Evolutionary conservation across 495 filamentous ascomycete species (phyloP).

Genomic region (Aspergillus cavernicola): DNA sequence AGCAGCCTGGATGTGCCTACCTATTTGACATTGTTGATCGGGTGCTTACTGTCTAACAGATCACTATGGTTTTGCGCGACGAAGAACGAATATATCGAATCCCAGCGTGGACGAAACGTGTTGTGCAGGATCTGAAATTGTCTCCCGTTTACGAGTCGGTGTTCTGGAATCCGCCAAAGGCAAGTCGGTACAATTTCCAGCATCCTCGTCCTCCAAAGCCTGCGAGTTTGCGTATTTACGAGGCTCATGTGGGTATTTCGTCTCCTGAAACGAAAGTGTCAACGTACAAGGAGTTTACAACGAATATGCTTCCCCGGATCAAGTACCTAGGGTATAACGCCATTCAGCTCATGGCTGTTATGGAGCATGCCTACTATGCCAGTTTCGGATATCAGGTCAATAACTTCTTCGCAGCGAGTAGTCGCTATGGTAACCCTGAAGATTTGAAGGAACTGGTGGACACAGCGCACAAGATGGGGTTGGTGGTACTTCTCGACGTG

Average conservation of each 20-base stretch:
- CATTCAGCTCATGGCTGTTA: conserved; percentile 97
- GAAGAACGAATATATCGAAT: conserved; percentile 82
- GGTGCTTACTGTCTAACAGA: conserved; percentile 47
- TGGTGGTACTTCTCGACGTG: conserved; percentile 91
- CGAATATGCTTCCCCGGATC: conserved; percentile 86
- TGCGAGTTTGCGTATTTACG: conserved; percentile 82
- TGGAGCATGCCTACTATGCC: conserved; percentile 99
- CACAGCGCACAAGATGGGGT: conserved; percentile 85
- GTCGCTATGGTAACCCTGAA: conserved; percentile 89
- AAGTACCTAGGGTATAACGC: conserved; percentile 91
- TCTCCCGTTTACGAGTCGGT: conserved; percentile 90
- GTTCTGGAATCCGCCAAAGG: conserved; percentile 90
- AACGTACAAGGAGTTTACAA: conserved; percentile 96
- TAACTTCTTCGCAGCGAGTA: conserved; percentile 97
- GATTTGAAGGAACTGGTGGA: conserved; percentile 96
- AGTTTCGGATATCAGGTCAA: conserved; percentile 99
- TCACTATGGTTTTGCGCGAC: conserved; percentile 75
- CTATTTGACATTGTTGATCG: neutral
- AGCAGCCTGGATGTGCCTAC: neutral
- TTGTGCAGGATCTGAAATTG: conserved; percentile 84
- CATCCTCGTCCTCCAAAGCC: conserved; percentile 81
- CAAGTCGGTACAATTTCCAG: conserved; percentile 75
- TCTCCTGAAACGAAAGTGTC: conserved; percentile 84
- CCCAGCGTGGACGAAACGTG: conserved; percentile 95
- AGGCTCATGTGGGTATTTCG: conserved; percentile 96